Conservation (phyloP, 345 rosid genomes). For the Leavenworthia alabamica region DNA sequence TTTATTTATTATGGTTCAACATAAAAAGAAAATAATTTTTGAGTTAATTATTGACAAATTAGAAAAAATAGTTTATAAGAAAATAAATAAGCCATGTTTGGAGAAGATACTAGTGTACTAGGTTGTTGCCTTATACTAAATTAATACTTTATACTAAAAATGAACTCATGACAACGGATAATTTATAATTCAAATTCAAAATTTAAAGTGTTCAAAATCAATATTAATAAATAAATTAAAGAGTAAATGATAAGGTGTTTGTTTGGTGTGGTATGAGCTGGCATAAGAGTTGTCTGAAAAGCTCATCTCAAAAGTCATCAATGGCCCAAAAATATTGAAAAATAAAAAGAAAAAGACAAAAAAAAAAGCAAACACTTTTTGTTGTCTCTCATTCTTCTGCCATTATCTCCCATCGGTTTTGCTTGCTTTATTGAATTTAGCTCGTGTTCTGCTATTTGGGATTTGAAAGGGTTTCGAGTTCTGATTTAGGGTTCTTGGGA, state of each 20-base stretch:
- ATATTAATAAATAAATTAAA: no score
- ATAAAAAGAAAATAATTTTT: background rate
- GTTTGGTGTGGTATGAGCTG: conserved; percentile 32
- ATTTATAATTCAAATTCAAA: conserved; percentile 10
- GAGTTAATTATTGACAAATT: background rate
- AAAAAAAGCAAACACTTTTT: background rate
- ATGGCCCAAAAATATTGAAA: conserved; percentile 15
- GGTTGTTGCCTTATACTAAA: background rate
- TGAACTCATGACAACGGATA: background rate
- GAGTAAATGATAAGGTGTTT: conserved; percentile 31
- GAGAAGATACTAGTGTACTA: background rate
- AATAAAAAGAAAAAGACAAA: background rate
- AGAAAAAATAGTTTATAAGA: background rate
- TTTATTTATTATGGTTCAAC: background rate
- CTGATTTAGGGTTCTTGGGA: conserved; percentile 10
- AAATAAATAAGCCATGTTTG: background rate
- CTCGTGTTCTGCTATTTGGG: background rate
- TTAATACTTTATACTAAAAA: background rate
- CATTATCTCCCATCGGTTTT: conserved; percentile 18
- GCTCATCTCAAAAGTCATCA: conserved; percentile 27
- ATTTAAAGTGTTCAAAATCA: background rate
- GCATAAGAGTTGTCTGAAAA: conserved; percentile 20
- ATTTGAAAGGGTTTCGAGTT: background rate
- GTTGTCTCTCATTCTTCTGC: conserved; percentile 8
- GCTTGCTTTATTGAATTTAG: conserved; percentile 8